phyloP scores from a whole-genome alignment of 495 filamentous ascomycete species.

The Aspergillus cavernicola region DNA sequence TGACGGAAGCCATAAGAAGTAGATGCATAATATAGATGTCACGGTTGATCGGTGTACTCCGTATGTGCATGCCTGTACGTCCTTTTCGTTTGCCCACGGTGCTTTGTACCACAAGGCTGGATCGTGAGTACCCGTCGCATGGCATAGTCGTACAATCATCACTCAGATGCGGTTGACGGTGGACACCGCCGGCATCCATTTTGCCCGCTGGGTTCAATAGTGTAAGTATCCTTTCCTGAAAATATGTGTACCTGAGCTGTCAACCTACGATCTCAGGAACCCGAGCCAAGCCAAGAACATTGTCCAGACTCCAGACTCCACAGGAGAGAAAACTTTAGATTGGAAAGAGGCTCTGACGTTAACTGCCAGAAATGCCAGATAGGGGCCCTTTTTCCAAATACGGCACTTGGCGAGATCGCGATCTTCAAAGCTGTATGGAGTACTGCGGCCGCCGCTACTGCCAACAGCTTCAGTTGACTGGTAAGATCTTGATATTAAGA shows the following conservation, averaged over 20 bases:
- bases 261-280: too few species aligned
- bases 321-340: not conserved
- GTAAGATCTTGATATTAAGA: too few species aligned
- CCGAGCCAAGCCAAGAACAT: not conserved
- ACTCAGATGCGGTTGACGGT: conserved; percentile 10
- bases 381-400: not conserved
- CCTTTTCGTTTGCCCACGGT: conserved; percentile 6
- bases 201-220: not conserved
- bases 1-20: not conserved
- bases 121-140: conserved; percentile 24
- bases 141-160: conserved; percentile 17
- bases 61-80: conserved; percentile 4
- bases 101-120: conserved; percentile 25
- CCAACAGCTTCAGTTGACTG: too few species aligned
- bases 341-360: not conserved
- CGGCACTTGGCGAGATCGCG: conserved; percentile 1
- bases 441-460: not conserved
- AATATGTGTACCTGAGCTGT: not conserved
- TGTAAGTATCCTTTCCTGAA: not conserved
- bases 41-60: not conserved
- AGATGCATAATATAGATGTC: not conserved
- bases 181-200: not conserved
- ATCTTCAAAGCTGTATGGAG: not conserved
- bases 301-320: not conserved
- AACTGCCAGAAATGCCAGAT: not conserved